These are phyloP conservation scores for Eustoma russellianum DNA, from an alignment of 257 asterid species.

Conservation along the genomic window DNA sequence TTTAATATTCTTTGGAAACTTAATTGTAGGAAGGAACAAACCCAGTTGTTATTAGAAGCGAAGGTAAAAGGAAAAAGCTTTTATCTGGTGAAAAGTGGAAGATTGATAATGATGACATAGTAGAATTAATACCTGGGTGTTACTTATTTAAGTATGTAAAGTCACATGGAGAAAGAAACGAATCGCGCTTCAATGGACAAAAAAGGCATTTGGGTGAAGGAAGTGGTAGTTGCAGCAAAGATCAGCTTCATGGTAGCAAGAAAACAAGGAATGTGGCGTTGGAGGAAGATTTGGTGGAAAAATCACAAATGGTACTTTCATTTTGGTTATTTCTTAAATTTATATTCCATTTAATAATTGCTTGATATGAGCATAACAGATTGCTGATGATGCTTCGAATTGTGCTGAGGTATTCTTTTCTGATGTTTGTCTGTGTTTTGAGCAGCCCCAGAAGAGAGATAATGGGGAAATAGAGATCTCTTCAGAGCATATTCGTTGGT, in stretches of 20 bases:
- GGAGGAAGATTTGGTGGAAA: constrained; percentile 24
- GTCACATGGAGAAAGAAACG: constrained; percentile 16
- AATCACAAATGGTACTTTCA: constrained; percentile 6
- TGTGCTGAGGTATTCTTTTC: not conserved
- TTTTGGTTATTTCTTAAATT: not conserved
- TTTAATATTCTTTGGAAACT: constrained; percentile 12
- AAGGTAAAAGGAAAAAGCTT: constrained; percentile 59
- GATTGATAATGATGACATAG: constrained; percentile 52
- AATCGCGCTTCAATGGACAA: constrained; percentile 18
- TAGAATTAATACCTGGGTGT: constrained; percentile 87
- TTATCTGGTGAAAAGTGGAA: constrained; percentile 53
- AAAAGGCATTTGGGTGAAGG: constrained; percentile 51
- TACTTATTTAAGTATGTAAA: constrained; percentile 71
- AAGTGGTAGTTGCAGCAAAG: constrained; percentile 22
- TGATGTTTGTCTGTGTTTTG: constrained; percentile 11
- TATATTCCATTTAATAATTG: not conserved
- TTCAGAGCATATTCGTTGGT: constrained; percentile 41
- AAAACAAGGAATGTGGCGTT: constrained; percentile 34
- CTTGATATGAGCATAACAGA: not conserved
- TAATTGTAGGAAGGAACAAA: constrained; percentile 70
- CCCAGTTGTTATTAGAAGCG: constrained; percentile 68
- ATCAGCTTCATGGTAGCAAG: constrained; percentile 29
- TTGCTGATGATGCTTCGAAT: too few relatives aligned
- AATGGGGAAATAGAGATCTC: constrained; percentile 11
- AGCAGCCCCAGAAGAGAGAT: constrained; percentile 19